Conservation (phyloP, 768 basidiomycete genomes). For the Jaapia argillacea region DNA sequence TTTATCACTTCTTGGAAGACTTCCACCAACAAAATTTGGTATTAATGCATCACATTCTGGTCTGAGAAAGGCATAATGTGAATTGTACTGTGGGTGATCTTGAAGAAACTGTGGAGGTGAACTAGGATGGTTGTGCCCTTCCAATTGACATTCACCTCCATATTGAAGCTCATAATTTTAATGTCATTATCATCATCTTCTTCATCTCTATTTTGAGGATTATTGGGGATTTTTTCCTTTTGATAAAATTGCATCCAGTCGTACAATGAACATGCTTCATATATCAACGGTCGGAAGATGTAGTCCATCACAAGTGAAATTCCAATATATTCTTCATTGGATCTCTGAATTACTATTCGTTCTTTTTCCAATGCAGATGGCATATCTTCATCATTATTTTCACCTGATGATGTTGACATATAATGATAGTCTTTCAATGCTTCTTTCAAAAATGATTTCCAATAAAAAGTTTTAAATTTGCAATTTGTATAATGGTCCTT, state of each 20-base stretch:
- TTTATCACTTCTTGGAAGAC: constrained; percentile 16
- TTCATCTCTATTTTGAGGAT: neutral
- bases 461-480: constrained; percentile 22
- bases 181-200: neutral
- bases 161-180: neutral
- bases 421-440: neutral
- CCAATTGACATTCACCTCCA: constrained; percentile 1
- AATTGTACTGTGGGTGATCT: constrained; percentile 4
- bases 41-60: constrained; percentile 5
- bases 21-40: constrained; percentile 9
- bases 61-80: neutral
- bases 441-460: constrained; percentile 18
- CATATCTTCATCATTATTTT: neutral
- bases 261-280: constrained; percentile 10
- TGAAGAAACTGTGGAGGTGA: constrained; percentile 6
- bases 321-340: neutral
- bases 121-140: neutral
- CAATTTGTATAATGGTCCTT: constrained; percentile 31
- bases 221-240: neutral
- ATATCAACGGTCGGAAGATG: constrained; percentile 8
- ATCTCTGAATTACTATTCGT: neutral
- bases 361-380: neutral
- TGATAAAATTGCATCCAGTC: constrained; percentile 10
- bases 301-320: constrained; percentile 1
- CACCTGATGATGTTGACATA: neutral